Base-by-base conservation (phyloP, 2,329 filamentous ascomycete genomes). In the Scytalidium sp. region DNA sequence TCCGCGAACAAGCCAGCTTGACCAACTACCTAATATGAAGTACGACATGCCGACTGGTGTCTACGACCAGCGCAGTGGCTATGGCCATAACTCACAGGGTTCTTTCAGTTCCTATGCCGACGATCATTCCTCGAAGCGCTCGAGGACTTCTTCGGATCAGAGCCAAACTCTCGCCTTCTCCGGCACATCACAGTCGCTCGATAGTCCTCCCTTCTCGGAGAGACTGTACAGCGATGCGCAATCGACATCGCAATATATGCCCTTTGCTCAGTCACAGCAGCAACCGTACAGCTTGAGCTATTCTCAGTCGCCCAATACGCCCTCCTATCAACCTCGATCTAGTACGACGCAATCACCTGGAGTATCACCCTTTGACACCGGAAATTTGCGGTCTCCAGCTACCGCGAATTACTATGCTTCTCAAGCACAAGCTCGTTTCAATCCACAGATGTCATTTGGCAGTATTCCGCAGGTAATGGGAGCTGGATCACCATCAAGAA, bases 1-100 rank as follows among this genome's bases (percentile, higher is more conserved):
- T 5, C 32, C 32, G 13, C 32, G 32, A 36, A 36, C 32, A n/a
- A 36, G 11, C 32, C 15, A 8, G 17, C 11, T 36, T n/a, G 32
- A 36, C 32, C 32, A 36, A n/a, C 5, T 36, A 4, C 11, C 11
- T 36, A 36, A 36, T 36, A 15, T 36, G 17, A 36, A 36, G 32
- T 36, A 36, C 32, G 32, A 36, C 4, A 46, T 43, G n/a, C 53
- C 51, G 17, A 32, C 40, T 20, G 47, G 43, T 19, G 47, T 41
- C 3, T 56, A 49, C 27, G 52, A 60, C 19, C 49, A 47, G n/a
- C 74, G 75, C 78, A 58, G 71, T 60, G 1, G 74, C 78, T 51
- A 78, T 78, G 76, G 74, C 73, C n/a, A 74, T 79, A 67, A 75
- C 73, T 1, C 80, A 80, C 43, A 65, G 67, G 23, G 75, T 80